A percentile compares a stretch with the other conserved stretches of the same genome.
These are phyloP conservation scores for Sphaerulina vaccinii DNA, from an alignment of 2,329 filamentous ascomycete species.

Conservation along the genomic window DNA sequence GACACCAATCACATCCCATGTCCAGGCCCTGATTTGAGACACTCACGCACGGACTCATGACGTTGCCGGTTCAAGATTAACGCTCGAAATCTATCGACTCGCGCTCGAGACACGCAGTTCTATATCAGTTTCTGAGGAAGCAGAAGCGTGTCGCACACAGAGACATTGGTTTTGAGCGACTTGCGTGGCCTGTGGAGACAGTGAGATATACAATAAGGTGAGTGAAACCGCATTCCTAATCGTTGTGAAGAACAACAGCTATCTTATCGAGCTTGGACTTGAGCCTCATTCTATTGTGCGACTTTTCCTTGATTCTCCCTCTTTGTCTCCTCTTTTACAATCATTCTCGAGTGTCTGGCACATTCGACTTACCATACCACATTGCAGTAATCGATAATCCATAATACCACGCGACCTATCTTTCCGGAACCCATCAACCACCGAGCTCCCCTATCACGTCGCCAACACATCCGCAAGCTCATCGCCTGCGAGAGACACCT, in stretches of 20 bases:
- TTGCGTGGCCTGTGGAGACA: no score
- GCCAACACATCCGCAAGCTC: background rate
- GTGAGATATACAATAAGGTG: no score
- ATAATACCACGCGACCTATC: background rate
- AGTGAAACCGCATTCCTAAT: no score
- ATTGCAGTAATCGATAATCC: constrained; percentile 1
- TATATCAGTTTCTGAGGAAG: background rate
- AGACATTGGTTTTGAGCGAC: no score
- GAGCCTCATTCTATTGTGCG: background rate
- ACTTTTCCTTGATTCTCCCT: background rate
- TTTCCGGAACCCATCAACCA: constrained; percentile 3
- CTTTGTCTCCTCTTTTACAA: background rate
- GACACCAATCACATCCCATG: background rate
- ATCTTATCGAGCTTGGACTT: no score
- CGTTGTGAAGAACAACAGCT: no score
- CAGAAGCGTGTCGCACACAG: background rate
- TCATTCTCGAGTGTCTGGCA: constrained; percentile 17
- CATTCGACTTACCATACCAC: constrained; percentile 7
- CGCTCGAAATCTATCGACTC: no score
- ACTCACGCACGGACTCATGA: background rate
- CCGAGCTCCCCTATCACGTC: background rate
- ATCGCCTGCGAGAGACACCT: no score
- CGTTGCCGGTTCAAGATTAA: background rate
- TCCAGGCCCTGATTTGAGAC: background rate
- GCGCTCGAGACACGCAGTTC: no score